Evolutionary conservation across 2,329 filamentous ascomycete species (phyloP).

Genomic region (Colletotrichum caudatum): DNA sequence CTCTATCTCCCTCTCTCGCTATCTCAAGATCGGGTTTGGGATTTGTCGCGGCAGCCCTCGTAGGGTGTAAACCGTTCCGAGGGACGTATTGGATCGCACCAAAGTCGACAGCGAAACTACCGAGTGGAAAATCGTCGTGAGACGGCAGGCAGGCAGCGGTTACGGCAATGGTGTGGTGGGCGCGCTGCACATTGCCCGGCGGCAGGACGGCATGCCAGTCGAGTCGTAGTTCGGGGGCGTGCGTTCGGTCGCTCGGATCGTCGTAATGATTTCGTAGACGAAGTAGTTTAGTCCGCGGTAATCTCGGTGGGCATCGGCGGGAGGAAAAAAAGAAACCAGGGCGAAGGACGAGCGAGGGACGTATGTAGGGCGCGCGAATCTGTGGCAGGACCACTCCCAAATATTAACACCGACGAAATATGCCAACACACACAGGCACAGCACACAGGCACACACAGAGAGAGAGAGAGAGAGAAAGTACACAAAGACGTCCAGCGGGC

Average conservation of each 20-base stretch:
- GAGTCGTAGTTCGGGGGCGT: constrained; percentile 1
- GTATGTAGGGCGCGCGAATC: constrained; percentile 21
- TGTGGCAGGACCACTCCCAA: constrained; percentile 7
- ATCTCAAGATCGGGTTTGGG: neutral
- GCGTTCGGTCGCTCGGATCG: constrained; percentile 1
- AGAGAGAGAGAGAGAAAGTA: neutral
- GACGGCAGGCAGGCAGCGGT: constrained; percentile 17
- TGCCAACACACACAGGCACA: neutral
- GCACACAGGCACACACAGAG: constrained; percentile 1
- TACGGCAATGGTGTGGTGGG: constrained; percentile 25
- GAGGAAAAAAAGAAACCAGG: constrained; percentile 16
- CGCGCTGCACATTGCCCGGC: constrained; percentile 37
- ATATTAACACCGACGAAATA: constrained; percentile 20
- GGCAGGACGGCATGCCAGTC: constrained; percentile 41
- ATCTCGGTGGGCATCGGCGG: constrained; percentile 22
- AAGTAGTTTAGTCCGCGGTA: constrained; percentile 4
- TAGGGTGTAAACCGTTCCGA: constrained; percentile 14
- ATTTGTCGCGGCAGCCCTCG: constrained; percentile 10
- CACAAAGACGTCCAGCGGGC: neutral
- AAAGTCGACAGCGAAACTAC: neutral
- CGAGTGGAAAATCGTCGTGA: neutral
- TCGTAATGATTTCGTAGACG: neutral
- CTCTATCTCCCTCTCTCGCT: constrained; percentile 2
- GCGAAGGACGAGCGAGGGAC: neutral
- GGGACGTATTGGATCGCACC: neutral